These are phyloP conservation scores for Besnoitia besnoiti DNA, from an alignment of 169 alveolate genomes.

Conservation along the genomic window DNA sequence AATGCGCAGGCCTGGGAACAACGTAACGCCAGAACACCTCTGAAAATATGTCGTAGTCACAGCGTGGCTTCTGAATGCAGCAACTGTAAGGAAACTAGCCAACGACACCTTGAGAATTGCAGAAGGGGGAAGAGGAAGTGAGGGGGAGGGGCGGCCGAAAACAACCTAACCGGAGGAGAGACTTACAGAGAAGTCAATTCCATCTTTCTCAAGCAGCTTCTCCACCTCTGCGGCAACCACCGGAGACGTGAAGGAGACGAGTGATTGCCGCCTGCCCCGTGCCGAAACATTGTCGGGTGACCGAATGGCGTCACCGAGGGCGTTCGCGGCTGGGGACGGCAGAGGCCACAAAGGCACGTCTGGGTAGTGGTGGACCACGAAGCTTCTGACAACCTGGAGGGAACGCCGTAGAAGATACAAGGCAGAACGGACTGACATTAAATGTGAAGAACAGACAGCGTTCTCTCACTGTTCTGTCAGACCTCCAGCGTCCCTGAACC, in stretches of 20 bases:
- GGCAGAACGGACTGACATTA: too few species aligned
- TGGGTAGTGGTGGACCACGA: not conserved
- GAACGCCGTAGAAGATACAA: not conserved
- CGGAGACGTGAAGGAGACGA: conserved; percentile 4
- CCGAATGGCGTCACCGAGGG: too few species aligned
- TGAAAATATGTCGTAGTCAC: too few species aligned
- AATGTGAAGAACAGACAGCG: not conserved
- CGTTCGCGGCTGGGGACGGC: not conserved
- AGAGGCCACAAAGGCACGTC: conserved; percentile 12
- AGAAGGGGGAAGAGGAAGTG: too few species aligned
- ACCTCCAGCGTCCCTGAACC: too few species aligned
- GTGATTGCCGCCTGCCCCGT: not conserved
- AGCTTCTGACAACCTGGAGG: conserved; percentile 7
- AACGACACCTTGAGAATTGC: too few species aligned
- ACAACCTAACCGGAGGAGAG: not conserved
- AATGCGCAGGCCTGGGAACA: too few species aligned
- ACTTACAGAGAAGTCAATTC: not conserved
- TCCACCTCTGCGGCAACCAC: not conserved
- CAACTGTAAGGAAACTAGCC: too few species aligned
- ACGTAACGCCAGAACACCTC: too few species aligned
- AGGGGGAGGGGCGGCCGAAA: not conserved
- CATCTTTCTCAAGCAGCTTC: not conserved
- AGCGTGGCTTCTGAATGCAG: too few species aligned
- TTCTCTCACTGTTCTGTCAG: too few species aligned
- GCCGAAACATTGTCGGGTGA: too few species aligned